Base-by-base conservation (phyloP, 257 asterid species). In the Verbena officinalis region DNA sequence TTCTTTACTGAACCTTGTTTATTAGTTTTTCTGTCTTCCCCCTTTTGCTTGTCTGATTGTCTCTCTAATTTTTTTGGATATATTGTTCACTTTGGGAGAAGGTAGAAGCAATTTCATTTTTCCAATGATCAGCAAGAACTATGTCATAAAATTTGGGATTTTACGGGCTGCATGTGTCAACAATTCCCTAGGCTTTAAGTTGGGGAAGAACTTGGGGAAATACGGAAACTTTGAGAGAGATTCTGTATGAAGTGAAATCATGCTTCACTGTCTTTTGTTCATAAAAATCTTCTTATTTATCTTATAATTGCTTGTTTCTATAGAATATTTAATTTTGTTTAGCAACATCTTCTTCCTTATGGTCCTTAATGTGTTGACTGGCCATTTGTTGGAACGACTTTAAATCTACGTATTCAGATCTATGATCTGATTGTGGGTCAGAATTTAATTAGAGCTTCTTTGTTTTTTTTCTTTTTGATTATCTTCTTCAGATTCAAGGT, bases 401-500 rank as follows among this genome's bases (percentile, higher is more conserved):
- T 3, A 9, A n/a, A 21, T 36, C 4, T 9, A 16, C 9, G 46
- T 24, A 38, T 13, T 15, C 19, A 54, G 52, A 17, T 55, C 20
- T 36, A n/a, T 62, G 44, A 52, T 50, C 13, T 9, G 53, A 12
- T 3, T 64, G 49, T 31, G 15, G 9, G 43, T 56, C 1, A 10
- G 50, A 62, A 22, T 10, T 43, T 48, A 55, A 36, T 66, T 20
- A 38, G 36, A n/a, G 45, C 33, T 24, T 56, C 33, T 27, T 27
- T n/a, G n/a, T n/a, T n/a, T n/a, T 13, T 50, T 67, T 65, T 36
- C 40, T 9, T 55, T 50, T 64, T 11, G 12, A n/a, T 44, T 45
- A 40, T 55, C 33, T 42, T 64, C 39, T 74, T 57, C 85, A 91
- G 98, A 90, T 88, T 94, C 99, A 64, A 90, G 95, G 86, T 94